Conservation (phyloP, 805 yeast species). For the Lachancea meyersii region DNA sequence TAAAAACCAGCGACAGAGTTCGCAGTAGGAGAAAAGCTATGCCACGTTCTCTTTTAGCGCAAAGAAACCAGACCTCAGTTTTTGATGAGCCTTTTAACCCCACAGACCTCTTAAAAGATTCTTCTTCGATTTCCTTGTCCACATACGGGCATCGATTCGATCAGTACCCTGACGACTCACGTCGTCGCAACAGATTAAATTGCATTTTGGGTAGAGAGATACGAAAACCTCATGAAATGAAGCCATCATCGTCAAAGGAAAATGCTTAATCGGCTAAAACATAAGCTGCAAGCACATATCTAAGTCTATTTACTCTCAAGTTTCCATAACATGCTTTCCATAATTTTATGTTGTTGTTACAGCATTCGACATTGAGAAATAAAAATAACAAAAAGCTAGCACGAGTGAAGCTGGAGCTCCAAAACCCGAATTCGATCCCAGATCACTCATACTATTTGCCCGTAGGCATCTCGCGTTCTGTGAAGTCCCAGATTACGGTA, state of each 20-base stretch:
- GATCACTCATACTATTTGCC: too few relatives aligned
- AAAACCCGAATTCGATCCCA: too few relatives aligned
- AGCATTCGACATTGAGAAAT: too few relatives aligned
- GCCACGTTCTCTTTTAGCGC: slow-evolving; percentile 4
- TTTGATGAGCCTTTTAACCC: slow-evolving; percentile 2
- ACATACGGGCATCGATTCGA: not conserved
- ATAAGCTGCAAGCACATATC: too few relatives aligned
- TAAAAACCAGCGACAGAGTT: slow-evolving; percentile 1
- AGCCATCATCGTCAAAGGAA: not conserved
- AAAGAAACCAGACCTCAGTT: not conserved
- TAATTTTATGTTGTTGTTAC: too few relatives aligned
- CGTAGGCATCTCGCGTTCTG: too few relatives aligned
- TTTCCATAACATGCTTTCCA: too few relatives aligned
- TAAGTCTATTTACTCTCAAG: too few relatives aligned
- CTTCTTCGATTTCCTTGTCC: slow-evolving; percentile 3
- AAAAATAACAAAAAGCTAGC: too few relatives aligned
- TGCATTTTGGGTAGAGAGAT: not conserved
- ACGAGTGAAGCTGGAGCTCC: too few relatives aligned
- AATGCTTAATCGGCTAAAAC: too few relatives aligned
- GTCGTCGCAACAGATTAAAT: not conserved
- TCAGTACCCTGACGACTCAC: not conserved
- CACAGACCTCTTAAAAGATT: slow-evolving; percentile 2
- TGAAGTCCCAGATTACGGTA: too few relatives aligned
- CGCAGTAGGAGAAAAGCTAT: slow-evolving; percentile 1
- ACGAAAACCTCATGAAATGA: not conserved